Conservation (phyloP, 345 rosid genomes). For the Citrus maxima region DNA sequence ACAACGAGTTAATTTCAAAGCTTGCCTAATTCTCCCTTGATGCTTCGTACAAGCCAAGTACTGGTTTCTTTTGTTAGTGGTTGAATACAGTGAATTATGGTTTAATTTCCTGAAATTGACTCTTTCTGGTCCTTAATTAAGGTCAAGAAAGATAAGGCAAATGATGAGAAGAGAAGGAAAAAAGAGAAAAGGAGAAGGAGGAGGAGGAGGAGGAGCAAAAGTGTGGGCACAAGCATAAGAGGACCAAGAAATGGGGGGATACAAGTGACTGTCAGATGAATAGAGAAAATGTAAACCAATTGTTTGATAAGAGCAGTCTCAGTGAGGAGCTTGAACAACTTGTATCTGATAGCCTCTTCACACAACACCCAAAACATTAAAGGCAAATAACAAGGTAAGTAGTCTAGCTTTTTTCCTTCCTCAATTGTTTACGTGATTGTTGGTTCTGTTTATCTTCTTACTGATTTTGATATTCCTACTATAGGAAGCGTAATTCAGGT, state of each 20-base stretch:
- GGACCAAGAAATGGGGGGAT: neutral
- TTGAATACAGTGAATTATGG: neutral
- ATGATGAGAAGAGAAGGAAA: constrained; percentile 2
- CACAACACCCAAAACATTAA: constrained; percentile 7
- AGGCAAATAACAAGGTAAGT: neutral
- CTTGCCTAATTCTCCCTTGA: neutral
- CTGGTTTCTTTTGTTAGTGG: no score
- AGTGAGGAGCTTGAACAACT: constrained; percentile 14
- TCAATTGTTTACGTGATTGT: neutral
- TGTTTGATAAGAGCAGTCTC: constrained; percentile 4
- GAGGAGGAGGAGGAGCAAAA: neutral
- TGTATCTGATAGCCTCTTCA: constrained; percentile 14
- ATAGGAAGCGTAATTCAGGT: neutral
- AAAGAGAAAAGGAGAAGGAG: neutral
- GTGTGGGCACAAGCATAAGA: neutral
- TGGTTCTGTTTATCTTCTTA: neutral
- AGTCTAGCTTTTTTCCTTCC: neutral
- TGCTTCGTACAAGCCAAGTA: neutral
- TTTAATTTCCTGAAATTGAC: neutral
- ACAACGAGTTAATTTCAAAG: neutral
- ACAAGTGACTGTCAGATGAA: neutral
- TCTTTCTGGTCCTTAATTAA: neutral
- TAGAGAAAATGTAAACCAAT: neutral
- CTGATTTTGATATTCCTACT: neutral
- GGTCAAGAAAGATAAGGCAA: constrained; percentile 3